phyloP scores from a whole-genome alignment of 306 rosid species.

The Styphnolobium japonicum region DNA sequence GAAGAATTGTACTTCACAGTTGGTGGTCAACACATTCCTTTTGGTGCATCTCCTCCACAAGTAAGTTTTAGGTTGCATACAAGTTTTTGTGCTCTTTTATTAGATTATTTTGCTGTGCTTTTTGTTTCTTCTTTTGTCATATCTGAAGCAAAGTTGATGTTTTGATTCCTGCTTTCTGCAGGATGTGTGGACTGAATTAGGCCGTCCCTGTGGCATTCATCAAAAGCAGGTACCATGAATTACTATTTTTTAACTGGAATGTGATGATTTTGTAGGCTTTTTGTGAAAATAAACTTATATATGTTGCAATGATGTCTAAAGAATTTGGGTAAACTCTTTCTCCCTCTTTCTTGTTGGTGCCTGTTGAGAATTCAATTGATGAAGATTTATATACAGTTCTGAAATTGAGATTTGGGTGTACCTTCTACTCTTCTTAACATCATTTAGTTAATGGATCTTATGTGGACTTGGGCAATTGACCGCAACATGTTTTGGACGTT shows the following conservation, averaged over 20 bases:
- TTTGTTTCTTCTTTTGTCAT: neutral
- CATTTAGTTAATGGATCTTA: no score
- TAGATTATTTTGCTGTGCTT: neutral
- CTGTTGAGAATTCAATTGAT: neutral
- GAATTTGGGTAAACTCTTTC: neutral
- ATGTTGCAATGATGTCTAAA: neutral
- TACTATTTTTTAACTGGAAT: conserved; percentile 21
- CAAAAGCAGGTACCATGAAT: conserved; percentile 75
- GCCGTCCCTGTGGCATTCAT: conserved; percentile 97
- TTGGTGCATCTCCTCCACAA: conserved; percentile 96
- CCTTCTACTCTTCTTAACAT: neutral
- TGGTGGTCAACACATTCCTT: conserved; percentile 88
- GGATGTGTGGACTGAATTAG: conserved; percentile 98
- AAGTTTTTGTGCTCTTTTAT: neutral
- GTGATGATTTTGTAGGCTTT: neutral
- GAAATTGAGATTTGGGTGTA: neutral
- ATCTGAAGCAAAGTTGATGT: conserved; percentile 14
- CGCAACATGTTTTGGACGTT: neutral
- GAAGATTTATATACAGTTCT: neutral
- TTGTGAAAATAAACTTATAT: neutral
- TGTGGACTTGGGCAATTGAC: neutral
- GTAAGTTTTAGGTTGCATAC: conserved; percentile 41
- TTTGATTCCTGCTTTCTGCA: conserved; percentile 33
- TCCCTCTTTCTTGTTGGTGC: neutral
- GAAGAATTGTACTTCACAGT: conserved; percentile 75